Base-by-base conservation (phyloP, 2,329 filamentous ascomycete genomes). In the Cladorrhinum sp. region DNA sequence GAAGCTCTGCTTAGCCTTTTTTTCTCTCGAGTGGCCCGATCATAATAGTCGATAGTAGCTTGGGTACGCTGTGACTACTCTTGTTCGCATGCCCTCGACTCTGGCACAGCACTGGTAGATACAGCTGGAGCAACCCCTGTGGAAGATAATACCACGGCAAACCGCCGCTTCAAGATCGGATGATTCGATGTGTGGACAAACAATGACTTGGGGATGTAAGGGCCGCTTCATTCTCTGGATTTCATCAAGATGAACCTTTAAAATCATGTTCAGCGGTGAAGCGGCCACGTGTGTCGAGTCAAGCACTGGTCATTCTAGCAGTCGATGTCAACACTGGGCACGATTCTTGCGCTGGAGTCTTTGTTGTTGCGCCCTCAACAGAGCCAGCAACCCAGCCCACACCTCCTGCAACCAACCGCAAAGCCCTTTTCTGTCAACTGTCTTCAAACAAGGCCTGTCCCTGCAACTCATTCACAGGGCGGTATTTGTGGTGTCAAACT, bases 211-310 rank as follows among this genome's bases (percentile, higher is more conserved):
- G 10, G 25, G 25, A 10, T 10, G 5, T 29, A 29, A 29, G 4
- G 25, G 25, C n/a, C 10, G 25, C 25, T 29, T 29, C 25, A 29
- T 29, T 5, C 10, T 29, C 25, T 5, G 10, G 32, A 36, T 9
- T 13, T 36, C 32, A n/a, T 36, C 32, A 10, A 36, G 8, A 16
- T 12, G 32, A 16, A 12, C 32, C 16, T 36, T 12, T 16, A 36
- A 13, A 36, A 12, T 13, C 16, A 2, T 36, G 32, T 36, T 3
- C 32, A 16, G 32, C 32, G 32, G 16, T 36, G 32, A 36, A 36
- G 32, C 32, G 32, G 32, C 9, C 79, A 81, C 78, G 77, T 81
- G 79, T 81, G 78, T 79, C 80, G 80, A 83, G 80, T 83, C 80
- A 77, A 78, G 74, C 71, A 74, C 76, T n/a, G n/a, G n/a, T 73